Evolutionary conservation across 108 stramenopile genomes (phyloP).

Genomic region (Aurantiochytrium sp.): DNA sequence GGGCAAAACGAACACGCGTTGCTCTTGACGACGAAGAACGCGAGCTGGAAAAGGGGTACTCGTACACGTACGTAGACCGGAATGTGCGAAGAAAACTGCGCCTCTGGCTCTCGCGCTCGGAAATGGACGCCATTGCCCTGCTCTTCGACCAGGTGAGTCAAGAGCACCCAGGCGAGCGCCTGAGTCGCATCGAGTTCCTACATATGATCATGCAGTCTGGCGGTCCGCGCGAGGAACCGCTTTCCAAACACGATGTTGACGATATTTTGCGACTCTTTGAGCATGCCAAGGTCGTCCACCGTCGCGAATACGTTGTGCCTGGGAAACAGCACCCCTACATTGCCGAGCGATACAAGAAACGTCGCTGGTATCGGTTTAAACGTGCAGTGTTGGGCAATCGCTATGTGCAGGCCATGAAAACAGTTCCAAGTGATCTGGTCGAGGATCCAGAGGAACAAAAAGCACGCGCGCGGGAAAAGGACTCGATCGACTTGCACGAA

Average conservation of each 20-base stretch:
- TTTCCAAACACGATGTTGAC: not conserved
- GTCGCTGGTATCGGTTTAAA: not conserved
- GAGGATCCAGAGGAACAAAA: not conserved
- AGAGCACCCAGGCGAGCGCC: not conserved
- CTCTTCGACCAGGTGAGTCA: not conserved
- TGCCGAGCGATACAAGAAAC: not conserved
- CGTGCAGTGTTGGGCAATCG: not conserved
- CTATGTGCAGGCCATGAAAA: not conserved
- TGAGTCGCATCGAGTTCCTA: not conserved
- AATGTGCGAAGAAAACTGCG: not conserved
- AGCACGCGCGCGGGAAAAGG: not conserved
- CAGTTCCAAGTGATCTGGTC: not conserved
- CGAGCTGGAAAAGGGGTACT: not conserved
- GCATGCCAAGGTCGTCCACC: not conserved
- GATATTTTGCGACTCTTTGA: not conserved
- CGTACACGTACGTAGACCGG: not conserved
- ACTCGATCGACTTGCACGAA: conserved; percentile 4
- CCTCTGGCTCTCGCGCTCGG: not conserved
- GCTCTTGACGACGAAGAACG: not conserved
- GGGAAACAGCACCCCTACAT: not conserved
- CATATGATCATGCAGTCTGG: not conserved
- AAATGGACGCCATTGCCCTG: not conserved
- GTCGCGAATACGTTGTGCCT: not conserved
- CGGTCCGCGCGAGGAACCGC: not conserved
- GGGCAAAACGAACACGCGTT: not conserved